phyloP scores from a whole-genome alignment of 495 filamentous ascomycete genomes.

The Cladorrhinum samala region DNA sequence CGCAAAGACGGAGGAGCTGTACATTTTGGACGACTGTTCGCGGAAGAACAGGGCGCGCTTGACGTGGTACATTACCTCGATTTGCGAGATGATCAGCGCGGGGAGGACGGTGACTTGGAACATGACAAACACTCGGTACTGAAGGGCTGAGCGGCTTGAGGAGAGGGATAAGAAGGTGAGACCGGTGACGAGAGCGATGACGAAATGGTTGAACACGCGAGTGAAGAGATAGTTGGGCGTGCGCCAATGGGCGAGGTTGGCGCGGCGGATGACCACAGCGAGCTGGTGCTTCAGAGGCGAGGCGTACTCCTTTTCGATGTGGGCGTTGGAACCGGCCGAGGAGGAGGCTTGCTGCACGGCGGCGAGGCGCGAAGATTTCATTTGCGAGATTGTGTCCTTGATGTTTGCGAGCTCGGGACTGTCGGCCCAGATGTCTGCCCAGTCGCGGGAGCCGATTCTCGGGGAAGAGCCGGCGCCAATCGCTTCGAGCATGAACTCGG shows the following conservation, averaged over 20 bases:
- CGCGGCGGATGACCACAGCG: slow-evolving; percentile 56
- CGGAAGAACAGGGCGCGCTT: slow-evolving; percentile 73
- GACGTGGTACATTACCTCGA: slow-evolving; percentile 70
- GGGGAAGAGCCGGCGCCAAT: slow-evolving; percentile 74
- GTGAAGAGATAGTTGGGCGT: slow-evolving; percentile 73
- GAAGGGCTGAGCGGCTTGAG: slow-evolving; percentile 59
- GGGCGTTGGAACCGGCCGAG: too few species aligned
- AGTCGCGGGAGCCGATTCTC: slow-evolving; percentile 66
- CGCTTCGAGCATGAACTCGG: slow-evolving; percentile 84
- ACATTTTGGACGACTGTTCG: slow-evolving; percentile 72
- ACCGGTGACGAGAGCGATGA: slow-evolving; percentile 67
- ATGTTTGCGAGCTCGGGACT: slow-evolving; percentile 61
- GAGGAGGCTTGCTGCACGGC: too few species aligned
- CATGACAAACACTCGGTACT: slow-evolving; percentile 76
- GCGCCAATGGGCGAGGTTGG: slow-evolving; percentile 65
- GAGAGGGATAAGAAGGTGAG: slow-evolving; percentile 66
- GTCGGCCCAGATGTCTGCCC: slow-evolving; percentile 72
- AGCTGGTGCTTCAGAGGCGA: slow-evolving; percentile 69
- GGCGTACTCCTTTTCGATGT: slow-evolving; percentile 62
- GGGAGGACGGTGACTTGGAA: slow-evolving; percentile 77
- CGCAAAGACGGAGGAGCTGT: slow-evolving; percentile 66
- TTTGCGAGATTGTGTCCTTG: slow-evolving; percentile 59
- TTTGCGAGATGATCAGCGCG: slow-evolving; percentile 68
- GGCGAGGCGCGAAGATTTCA: slow-evolving; percentile 58
- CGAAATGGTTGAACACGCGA: slow-evolving; percentile 67